Evolutionary conservation across 1,284 basidiomycete species (phyloP), one percentile per base, ranked within the genome.

Genomic region (Fomitopsis betulina): DNA sequence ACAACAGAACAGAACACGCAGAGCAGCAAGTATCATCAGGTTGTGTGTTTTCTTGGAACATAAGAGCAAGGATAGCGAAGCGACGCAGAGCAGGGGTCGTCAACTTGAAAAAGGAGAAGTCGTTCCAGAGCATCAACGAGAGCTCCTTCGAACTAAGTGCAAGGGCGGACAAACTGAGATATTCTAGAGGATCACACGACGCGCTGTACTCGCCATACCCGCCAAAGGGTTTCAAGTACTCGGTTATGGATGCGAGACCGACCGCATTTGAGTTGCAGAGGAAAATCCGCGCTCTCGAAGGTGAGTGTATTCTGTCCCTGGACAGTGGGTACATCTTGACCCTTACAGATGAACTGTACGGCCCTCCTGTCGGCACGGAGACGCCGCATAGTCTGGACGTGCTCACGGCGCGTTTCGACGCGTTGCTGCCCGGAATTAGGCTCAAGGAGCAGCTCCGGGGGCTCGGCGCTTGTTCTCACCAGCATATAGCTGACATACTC

Each of bases 71-170:
- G 45, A 30, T 13, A 23, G 21, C 42, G 10, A 23, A 43, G 42
- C 42, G 23, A 43, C 10, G 25, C 42, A 43, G 42, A 37, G 42
- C 25, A n/a, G 45, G 45, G 13, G 21, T 15, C 45, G 10, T 21
- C 45, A 13, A 47, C 25, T 21, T 27, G 15, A 75, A 73, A 60
- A 73, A 75, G 56, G 72, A 71, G 42, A 69, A 71, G 52, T 81
- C 81, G 39, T 56, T 69, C 42, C 65, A 71, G 25, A 76, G 73
- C 27, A 62, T 73, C 51, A 76, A 80, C 58, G 73, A 78, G 19
- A 76, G 71, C 58, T 80, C 79, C 38, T 81, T 80, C 62, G 77
- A 79, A 49, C 65, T 81, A 51, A 76, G 71, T 56, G 67, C 73
- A 25, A 75, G 73, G 55, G 75, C 70, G 21, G 75, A 80, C 42